A percentile compares a stretch with the other conserved stretches of the same genome.
These are phyloP conservation scores for Leishmania braziliensis DNA, from an alignment of 208 protist species.

Conservation along the genomic window DNA sequence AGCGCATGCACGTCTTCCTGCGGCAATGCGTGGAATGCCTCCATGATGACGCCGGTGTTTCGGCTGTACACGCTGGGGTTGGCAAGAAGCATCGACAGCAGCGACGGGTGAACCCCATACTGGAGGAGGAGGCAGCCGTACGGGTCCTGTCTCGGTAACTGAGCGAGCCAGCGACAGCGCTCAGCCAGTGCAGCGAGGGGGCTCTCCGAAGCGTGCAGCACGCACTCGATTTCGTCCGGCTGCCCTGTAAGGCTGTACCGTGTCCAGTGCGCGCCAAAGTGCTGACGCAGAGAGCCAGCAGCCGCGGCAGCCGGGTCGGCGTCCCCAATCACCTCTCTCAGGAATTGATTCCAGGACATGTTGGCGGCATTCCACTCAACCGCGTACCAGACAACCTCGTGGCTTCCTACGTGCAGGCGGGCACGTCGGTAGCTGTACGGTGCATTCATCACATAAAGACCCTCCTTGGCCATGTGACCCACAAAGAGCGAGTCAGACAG, in stretches of 20 bases:
- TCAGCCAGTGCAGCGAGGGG: constrained; percentile 84
- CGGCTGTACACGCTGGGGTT: constrained; percentile 58
- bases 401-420: constrained; percentile 45
- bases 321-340: constrained; percentile 62
- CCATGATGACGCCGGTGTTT: constrained; percentile 17
- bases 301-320: constrained; percentile 49
- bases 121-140: constrained; percentile 70
- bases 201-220: constrained; percentile 67
- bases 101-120: constrained; percentile 44
- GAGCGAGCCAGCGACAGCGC: constrained; percentile 74
- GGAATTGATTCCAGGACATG: constrained; percentile 68
- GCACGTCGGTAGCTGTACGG: constrained; percentile 72
- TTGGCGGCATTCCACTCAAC: constrained; percentile 60
- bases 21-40: constrained; percentile 18
- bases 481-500: constrained; percentile 71
- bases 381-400: constrained; percentile 61
- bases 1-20: constrained; percentile 26
- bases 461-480: constrained; percentile 61
- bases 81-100: constrained; percentile 40
- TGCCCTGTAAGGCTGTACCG: constrained; percentile 54
- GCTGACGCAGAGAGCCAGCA: constrained; percentile 52
- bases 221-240: constrained; percentile 77
- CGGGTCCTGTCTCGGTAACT: constrained; percentile 54
- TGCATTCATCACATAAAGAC: constrained; percentile 85
- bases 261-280: constrained; percentile 61